A percentile compares a stretch with the other conserved stretches of the same genome.
Evolutionary conservation across 495 filamentous ascomycete genomes (phyloP).

Genomic region (Astrothelium macrocarpum): DNA sequence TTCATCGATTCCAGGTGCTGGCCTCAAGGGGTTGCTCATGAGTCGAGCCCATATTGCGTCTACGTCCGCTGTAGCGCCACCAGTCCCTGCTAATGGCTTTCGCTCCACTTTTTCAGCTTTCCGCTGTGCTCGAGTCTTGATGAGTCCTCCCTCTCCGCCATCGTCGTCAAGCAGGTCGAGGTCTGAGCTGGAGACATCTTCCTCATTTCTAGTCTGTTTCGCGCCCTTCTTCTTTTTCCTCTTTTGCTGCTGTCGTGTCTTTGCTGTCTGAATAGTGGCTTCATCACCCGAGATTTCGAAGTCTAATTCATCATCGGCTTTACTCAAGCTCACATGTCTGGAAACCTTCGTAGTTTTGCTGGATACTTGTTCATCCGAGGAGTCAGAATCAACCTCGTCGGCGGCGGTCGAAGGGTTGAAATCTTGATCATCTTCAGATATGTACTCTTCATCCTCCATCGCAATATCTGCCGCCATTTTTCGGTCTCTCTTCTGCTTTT

Average conservation of each 20-base stretch:
- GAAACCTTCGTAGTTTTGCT: constrained; percentile 3
- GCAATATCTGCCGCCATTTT: background rate
- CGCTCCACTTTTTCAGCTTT: constrained; percentile 22
- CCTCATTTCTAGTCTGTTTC: constrained; percentile 7
- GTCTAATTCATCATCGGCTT: constrained; percentile 17
- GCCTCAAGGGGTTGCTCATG: constrained; percentile 36
- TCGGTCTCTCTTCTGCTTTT: background rate
- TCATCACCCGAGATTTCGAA: constrained; percentile 20
- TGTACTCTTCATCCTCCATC: constrained; percentile 14
- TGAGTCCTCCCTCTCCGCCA: constrained; percentile 63
- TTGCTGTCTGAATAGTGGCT: constrained; percentile 17
- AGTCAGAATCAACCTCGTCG: constrained; percentile 7
- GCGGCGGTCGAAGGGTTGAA: constrained; percentile 19
- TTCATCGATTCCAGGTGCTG: constrained; percentile 9
- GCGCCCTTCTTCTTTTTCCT: constrained; percentile 6
- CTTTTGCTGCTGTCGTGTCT: constrained; percentile 11
- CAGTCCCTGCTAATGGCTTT: background rate
- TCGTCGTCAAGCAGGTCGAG: constrained; percentile 34
- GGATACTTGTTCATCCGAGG: constrained; percentile 17
- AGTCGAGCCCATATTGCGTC: constrained; percentile 79
- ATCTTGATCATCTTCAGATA: constrained; percentile 22
- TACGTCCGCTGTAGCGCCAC: constrained; percentile 47
- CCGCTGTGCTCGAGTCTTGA: constrained; percentile 61
- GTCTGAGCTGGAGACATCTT: constrained; percentile 4
- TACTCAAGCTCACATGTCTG: constrained; percentile 13